These are phyloP conservation scores for Erucastrum elatum DNA, from an alignment of 345 rosid species.

Conservation along the genomic window DNA sequence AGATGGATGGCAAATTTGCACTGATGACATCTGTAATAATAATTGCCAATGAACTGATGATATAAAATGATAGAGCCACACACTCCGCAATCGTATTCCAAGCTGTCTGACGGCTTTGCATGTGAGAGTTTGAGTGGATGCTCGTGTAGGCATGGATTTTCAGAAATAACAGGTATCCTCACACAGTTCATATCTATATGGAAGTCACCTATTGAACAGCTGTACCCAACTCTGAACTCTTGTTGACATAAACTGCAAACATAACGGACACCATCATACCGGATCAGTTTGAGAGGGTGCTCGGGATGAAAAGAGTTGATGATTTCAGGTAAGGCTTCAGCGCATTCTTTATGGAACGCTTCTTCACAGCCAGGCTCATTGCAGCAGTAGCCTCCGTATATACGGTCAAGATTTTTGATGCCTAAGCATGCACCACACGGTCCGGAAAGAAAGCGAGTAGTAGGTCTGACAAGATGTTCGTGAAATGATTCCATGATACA, in stretches of 20 bases:
- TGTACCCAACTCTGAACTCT: neutral
- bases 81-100: neutral
- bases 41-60: neutral
- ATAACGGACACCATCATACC: too few species aligned
- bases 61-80: neutral
- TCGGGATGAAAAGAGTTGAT: neutral
- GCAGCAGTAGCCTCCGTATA: neutral
- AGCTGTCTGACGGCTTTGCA: neutral
- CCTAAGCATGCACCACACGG: neutral
- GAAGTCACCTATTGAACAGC: neutral
- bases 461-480: neutral
- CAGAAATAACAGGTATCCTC: neutral
- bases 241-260: neutral
- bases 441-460: neutral
- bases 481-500: neutral
- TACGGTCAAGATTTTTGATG: neutral
- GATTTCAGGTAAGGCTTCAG: neutral
- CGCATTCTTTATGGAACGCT: neutral
- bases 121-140: neutral
- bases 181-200: neutral
- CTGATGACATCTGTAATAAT: neutral
- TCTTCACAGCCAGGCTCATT: neutral
- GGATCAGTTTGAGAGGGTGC: neutral
- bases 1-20: neutral
- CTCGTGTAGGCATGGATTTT: neutral